These are phyloP conservation scores for Priceomyces fermenticarens DNA, from an alignment of 805 yeast species.

Conservation along the genomic window DNA sequence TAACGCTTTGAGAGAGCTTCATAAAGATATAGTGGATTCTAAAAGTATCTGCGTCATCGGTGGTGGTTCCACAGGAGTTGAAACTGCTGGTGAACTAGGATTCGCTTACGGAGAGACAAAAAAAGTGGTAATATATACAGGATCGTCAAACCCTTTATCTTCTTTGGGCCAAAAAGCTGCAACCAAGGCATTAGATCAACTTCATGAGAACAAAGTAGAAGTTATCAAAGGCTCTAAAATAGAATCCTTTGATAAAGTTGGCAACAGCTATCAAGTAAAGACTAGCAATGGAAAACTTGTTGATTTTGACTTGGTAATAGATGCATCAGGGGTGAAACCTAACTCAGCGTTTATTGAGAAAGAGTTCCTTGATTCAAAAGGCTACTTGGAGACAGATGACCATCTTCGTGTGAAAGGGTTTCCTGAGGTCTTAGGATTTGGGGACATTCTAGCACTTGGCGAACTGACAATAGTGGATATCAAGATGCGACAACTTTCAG, in stretches of 20 bases:
- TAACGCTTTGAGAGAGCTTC: constrained; percentile 14
- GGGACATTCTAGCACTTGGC: constrained; percentile 29
- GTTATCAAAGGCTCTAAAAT: constrained; percentile 17
- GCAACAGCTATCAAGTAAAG: constrained; percentile 8
- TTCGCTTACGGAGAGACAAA: constrained; percentile 11
- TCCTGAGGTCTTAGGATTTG: constrained; percentile 29
- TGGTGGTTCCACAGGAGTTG: constrained; percentile 40
- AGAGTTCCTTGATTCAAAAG: constrained; percentile 19
- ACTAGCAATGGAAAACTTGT: constrained; percentile 14
- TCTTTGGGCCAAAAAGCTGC: constrained; percentile 12
- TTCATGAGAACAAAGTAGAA: constrained; percentile 16
- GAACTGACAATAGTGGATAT: constrained; percentile 24
- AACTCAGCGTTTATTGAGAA: constrained; percentile 29
- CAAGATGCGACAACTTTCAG: constrained; percentile 16
- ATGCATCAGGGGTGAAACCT: constrained; percentile 23
- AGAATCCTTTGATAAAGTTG: constrained; percentile 5
- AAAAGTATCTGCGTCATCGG: constrained; percentile 35
- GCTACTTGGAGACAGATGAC: constrained; percentile 28
- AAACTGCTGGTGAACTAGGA: constrained; percentile 36
- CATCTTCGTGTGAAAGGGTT: constrained; percentile 21
- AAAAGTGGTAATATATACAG: constrained; percentile 25
- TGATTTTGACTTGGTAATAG: constrained; percentile 28
- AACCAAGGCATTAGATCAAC: constrained; percentile 12
- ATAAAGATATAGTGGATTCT: constrained; percentile 16
- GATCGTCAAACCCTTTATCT: constrained; percentile 15